Conservation (phyloP, 73 alveolate species). For the Urostyla sp. region DNA sequence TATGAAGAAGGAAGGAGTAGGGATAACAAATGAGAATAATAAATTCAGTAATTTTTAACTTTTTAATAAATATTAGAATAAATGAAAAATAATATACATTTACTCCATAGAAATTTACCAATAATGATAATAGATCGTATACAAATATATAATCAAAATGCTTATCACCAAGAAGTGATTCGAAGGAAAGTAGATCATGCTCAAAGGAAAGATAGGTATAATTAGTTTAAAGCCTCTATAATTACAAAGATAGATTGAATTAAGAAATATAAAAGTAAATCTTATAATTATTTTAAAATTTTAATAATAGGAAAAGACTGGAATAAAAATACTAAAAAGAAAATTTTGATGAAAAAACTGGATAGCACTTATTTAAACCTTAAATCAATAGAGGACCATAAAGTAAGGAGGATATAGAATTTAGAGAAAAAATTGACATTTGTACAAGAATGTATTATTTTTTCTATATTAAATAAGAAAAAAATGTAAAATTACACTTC, state of each 20-base stretch:
- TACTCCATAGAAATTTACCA: too few species aligned
- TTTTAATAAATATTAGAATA: too few species aligned
- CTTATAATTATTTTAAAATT: too few species aligned
- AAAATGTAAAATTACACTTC: too few species aligned
- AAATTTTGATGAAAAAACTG: slow-evolving; percentile 34
- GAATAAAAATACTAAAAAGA: background rate
- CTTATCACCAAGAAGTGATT: background rate
- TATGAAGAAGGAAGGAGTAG: slow-evolving; percentile 20
- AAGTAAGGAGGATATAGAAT: slow-evolving; percentile 1
- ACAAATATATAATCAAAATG: slow-evolving; percentile 5
- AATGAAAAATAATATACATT: too few species aligned
- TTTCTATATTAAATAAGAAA: slow-evolving; percentile 16
- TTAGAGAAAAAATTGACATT: slow-evolving; percentile 30
- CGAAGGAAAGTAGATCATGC: background rate
- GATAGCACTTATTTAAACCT: slow-evolving; percentile 22
- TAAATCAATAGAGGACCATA: slow-evolving; percentile 34
- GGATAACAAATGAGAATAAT: too few species aligned
- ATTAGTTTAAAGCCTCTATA: background rate
- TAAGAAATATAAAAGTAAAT: background rate
- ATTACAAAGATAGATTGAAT: slow-evolving; percentile 14
- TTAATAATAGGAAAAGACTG: background rate
- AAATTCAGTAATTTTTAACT: too few species aligned
- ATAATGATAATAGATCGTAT: too few species aligned
- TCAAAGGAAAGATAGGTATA: background rate
- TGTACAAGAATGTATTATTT: slow-evolving; percentile 40